These are phyloP conservation scores for Dactylonectria macrodidyma DNA, from an alignment of 2,329 filamentous ascomycete species.

Conservation along the genomic window DNA sequence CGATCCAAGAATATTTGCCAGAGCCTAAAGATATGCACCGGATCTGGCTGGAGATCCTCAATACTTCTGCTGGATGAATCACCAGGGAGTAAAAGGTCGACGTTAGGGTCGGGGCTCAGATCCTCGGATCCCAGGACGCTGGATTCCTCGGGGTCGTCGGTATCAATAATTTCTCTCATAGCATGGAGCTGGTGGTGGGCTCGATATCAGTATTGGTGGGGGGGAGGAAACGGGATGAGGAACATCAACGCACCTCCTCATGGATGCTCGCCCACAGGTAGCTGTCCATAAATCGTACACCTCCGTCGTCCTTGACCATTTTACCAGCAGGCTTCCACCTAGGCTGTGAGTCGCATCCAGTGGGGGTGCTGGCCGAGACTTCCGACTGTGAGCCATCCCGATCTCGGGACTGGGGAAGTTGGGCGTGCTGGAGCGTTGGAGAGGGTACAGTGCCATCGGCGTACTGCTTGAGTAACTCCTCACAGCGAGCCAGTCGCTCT, in stretches of 20 bases:
- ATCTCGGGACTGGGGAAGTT: slow-evolving; percentile 37
- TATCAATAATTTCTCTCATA: slow-evolving; percentile 72
- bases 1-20: slow-evolving; percentile 84
- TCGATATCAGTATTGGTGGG: slow-evolving; percentile 63
- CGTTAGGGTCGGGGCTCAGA: slow-evolving; percentile 66
- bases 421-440: slow-evolving; percentile 35
- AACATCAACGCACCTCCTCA: slow-evolving; percentile 65
- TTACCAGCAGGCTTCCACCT: slow-evolving; percentile 65
- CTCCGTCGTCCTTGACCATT: slow-evolving; percentile 69
- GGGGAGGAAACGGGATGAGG: background rate
- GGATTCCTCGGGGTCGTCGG: slow-evolving; percentile 63
- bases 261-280: slow-evolving; percentile 68
- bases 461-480: slow-evolving; percentile 72
- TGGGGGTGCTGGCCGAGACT: slow-evolving; percentile 44
- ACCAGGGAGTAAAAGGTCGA: slow-evolving; percentile 64
- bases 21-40: slow-evolving; percentile 76
- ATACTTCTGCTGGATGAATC: slow-evolving; percentile 57
- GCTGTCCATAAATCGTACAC: slow-evolving; percentile 71
- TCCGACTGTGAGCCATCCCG: slow-evolving; percentile 45
- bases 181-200: slow-evolving; percentile 62
- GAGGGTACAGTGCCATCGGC: slow-evolving; percentile 56
- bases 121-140: slow-evolving; percentile 65
- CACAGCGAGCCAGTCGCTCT: slow-evolving; percentile 71
- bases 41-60: slow-evolving; percentile 73
- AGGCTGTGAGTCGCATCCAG: slow-evolving; percentile 50